These are phyloP conservation scores for Amanita brunnescens DNA, from an alignment of 768 basidiomycete species.

Conservation along the genomic window DNA sequence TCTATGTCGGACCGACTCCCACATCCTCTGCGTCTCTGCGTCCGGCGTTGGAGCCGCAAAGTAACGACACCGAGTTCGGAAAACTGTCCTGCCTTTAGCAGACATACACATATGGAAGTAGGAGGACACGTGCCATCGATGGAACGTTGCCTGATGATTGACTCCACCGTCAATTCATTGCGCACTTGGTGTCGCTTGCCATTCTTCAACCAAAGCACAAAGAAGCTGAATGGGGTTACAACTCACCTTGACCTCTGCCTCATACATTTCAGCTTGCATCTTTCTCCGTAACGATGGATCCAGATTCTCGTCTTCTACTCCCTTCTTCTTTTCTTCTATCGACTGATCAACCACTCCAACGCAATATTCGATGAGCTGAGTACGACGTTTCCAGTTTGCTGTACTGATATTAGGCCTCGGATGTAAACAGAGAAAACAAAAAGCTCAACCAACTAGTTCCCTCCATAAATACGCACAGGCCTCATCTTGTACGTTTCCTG, in stretches of 20 bases:
- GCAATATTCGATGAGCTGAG: constrained; percentile 70
- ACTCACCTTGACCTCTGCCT: constrained; percentile 64
- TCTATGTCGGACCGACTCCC: constrained; percentile 27
- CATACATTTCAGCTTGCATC: constrained; percentile 48
- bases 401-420: constrained; percentile 10
- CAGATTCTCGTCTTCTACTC: constrained; percentile 31
- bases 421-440: constrained; percentile 10
- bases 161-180: constrained; percentile 67
- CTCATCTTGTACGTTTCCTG: constrained; percentile 56
- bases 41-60: constrained; percentile 61
- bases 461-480: constrained; percentile 73
- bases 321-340: constrained; percentile 43
- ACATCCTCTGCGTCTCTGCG: constrained; percentile 46
- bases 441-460: constrained; percentile 62
- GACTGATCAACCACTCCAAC: constrained; percentile 60
- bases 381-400: constrained; percentile 67
- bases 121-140: constrained; percentile 47
- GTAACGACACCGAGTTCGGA: constrained; percentile 70
- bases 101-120: constrained; percentile 4
- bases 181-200: constrained; percentile 61
- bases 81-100: constrained; percentile 36
- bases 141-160: constrained; percentile 61
- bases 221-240: neutral
- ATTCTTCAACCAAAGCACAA: neutral
- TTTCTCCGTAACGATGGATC: constrained; percentile 40